Base-by-base conservation (phyloP, 805 yeast species). In the Lipomyces lipofer region DNA sequence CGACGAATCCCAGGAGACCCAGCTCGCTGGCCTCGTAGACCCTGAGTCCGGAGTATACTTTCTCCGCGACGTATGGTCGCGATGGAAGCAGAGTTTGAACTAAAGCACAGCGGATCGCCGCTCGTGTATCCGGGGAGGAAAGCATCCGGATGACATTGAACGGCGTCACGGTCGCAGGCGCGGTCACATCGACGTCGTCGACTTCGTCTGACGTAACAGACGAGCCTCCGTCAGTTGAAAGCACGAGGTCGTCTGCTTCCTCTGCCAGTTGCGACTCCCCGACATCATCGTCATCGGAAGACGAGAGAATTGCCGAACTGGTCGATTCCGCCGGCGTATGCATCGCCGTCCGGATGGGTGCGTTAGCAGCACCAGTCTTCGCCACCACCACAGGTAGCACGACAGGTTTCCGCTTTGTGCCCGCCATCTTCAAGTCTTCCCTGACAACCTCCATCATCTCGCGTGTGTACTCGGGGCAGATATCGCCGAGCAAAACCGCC, bases 1-100 rank as follows among this genome's bases (percentile, higher is more conserved):
- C 64, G 7, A 61, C 67, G 54, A 70, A 68, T 17, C 70, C 72
- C n/a, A 69, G 59, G 19, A 69, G 50, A 4, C 69, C 71, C 17
- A 69, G 58, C 29, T 59, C 60, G 38, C 51, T 39, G 21, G 60
- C 54, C 13, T 52, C 54, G 43, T 54, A 42, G 4, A 44, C 47
- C 49, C 54, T 54, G 13, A 54, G 29, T 9, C 50, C 30, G n/a
- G 52, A 21, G 40, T 48, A 59, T 5, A 52, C n/a, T 42, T 54
- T 54, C 52, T 51, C 63, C 29, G 62, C 62, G 21, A 35, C 54
- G 28, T 51, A 51, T 10, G 60, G 57, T 12, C 58, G 54, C 2
- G 57, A 52, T 12, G 61, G 61, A 6, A 58, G 49, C 19, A 58
- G 47, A 8, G 58, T 51, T 33, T 52, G 56, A 10, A 67, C 56